A percentile compares a stretch with the other conserved stretches of the same genome.
These are phyloP conservation scores for Cladobotryum protrusum DNA, from an alignment of 2,329 filamentous ascomycete genomes.

Conservation along the genomic window DNA sequence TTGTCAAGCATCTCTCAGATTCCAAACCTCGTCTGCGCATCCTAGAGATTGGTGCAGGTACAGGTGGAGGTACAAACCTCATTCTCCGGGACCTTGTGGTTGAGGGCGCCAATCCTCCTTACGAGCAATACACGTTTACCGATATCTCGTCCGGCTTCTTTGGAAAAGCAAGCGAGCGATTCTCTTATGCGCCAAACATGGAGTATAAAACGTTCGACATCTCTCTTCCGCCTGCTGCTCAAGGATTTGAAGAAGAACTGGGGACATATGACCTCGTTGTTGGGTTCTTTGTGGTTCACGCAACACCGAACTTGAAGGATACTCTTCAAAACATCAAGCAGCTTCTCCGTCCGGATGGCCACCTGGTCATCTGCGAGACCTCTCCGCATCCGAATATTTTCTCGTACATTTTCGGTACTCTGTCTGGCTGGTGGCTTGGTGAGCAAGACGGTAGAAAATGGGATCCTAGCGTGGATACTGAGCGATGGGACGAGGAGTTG, in stretches of 20 bases:
- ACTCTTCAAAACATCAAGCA: constrained; percentile 16
- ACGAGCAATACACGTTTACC: constrained; percentile 17
- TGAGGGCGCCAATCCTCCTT: background rate
- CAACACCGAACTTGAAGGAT: constrained; percentile 15
- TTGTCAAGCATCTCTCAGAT: constrained; percentile 16
- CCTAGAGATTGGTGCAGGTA: constrained; percentile 36
- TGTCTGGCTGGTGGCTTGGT: constrained; percentile 2
- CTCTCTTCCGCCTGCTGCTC: constrained; percentile 16
- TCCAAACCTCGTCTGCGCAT: constrained; percentile 24
- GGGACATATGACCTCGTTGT: constrained; percentile 19
- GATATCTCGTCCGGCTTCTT: constrained; percentile 21
- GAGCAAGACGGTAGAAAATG: constrained; percentile 10
- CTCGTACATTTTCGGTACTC: background rate
- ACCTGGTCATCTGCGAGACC: constrained; percentile 7
- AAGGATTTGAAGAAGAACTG: constrained; percentile 15
- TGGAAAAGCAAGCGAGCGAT: constrained; percentile 14
- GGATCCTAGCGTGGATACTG: constrained; percentile 19
- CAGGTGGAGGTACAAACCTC: constrained; percentile 16
- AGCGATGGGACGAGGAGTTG: constrained; percentile 24
- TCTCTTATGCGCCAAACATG: constrained; percentile 8
- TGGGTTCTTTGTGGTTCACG: constrained; percentile 17
- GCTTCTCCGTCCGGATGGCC: constrained; percentile 23
- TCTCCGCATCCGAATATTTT: background rate
- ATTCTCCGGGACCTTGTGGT: background rate
- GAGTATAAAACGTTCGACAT: constrained; percentile 21